A percentile compares a stretch with the other conserved stretches of the same genome.
phyloP scores from a whole-genome alignment of 2,329 filamentous ascomycete species.

The Microcera coccophila region DNA sequence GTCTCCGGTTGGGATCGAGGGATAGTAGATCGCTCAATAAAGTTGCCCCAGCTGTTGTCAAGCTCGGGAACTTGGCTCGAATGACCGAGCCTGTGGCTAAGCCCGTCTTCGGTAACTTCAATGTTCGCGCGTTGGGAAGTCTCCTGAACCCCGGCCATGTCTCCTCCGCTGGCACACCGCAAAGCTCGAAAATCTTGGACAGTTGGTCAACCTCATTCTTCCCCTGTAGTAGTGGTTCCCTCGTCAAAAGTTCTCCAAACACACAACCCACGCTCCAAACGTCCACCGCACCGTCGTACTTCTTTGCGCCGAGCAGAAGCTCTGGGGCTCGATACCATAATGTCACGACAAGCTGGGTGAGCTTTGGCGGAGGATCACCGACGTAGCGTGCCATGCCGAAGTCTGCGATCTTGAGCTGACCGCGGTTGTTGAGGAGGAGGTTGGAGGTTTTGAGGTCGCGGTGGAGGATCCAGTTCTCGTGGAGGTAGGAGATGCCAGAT shows the following conservation, averaged over 20 bases:
- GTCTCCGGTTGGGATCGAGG: conserved; percentile 69
- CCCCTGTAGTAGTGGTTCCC: conserved; percentile 79
- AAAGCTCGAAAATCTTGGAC: conserved; percentile 81
- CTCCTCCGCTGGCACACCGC: conserved; percentile 78
- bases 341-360: conserved; percentile 92
- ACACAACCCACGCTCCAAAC: conserved; percentile 97
- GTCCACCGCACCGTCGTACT: conserved; percentile 75
- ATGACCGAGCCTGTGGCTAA: conserved; percentile 51
- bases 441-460: conserved; percentile 93
- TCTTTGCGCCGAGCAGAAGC: conserved; percentile 73
- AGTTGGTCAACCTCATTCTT: conserved; percentile 92
- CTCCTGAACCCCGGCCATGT: conserved; percentile 83
- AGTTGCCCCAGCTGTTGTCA: conserved; percentile 69
- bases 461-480: conserved; percentile 86
- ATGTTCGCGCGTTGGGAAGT: conserved; percentile 77
- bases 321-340: conserved; percentile 96
- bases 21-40: conserved; percentile 68
- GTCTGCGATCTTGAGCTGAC: conserved; percentile 91
- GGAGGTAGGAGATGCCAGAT: conserved; percentile 77
- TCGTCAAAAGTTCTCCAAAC: conserved; percentile 83
- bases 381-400: conserved; percentile 97
- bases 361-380: conserved; percentile 68
- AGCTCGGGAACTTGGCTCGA: conserved; percentile 72
- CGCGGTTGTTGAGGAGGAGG: conserved; percentile 90
- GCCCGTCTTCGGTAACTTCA: conserved; percentile 61